Evolutionary conservation across 495 filamentous ascomycete genomes (phyloP).

Genomic region (Penicillium maclennaniae): DNA sequence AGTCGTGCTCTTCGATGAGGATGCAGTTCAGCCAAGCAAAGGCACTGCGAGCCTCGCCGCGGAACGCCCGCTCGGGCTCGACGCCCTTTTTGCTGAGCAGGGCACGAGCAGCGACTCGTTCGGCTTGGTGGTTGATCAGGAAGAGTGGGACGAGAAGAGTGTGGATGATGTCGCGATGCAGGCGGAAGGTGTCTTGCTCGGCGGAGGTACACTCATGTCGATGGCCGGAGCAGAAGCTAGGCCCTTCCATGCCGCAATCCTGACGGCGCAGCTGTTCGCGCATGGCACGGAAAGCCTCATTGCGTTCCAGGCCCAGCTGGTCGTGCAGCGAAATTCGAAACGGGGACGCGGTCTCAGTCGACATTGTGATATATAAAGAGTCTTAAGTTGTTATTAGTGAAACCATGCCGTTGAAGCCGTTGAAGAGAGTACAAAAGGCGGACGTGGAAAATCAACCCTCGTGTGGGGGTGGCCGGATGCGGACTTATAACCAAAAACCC

Average conservation of each 20-base stretch:
- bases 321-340: constrained; percentile 44
- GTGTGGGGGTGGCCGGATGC: constrained; percentile 18
- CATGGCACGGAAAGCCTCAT: constrained; percentile 43
- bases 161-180: constrained; percentile 61
- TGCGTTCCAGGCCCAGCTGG: constrained; percentile 33
- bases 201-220: constrained; percentile 33
- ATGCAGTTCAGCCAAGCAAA: constrained; percentile 62
- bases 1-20: constrained; percentile 54
- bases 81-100: constrained; percentile 43
- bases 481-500: constrained; percentile 15
- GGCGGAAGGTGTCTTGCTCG: constrained; percentile 46
- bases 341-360: constrained; percentile 33
- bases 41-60: constrained; percentile 54
- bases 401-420: not conserved
- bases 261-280: constrained; percentile 43
- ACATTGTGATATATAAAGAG: constrained; percentile 16
- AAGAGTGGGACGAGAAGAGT: constrained; percentile 56
- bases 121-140: constrained; percentile 52
- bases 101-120: constrained; percentile 44
- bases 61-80: constrained; percentile 57
- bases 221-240: constrained; percentile 50
- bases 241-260: constrained; percentile 36
- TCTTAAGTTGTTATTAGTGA: not conserved
- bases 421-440: not conserved
- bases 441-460: not conserved